These are phyloP conservation scores for Talaromyces sp. DNA, from an alignment of 2,329 filamentous ascomycete genomes.

Conservation along the genomic window DNA sequence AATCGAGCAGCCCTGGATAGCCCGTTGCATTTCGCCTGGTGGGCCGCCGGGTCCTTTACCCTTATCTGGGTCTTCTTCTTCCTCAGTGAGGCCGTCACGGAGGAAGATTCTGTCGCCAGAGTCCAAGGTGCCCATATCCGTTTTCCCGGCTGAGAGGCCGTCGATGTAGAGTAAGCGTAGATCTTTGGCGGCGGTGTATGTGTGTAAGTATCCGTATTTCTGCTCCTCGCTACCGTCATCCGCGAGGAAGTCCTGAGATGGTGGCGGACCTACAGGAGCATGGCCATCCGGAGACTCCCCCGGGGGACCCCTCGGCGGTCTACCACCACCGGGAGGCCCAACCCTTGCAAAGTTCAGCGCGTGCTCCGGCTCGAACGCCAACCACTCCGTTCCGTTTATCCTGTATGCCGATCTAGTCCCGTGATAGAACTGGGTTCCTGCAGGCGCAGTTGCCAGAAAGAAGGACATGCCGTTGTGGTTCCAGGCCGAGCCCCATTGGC, in stretches of 20 bases:
- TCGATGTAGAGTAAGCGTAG: conserved; percentile 65
- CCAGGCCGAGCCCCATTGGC: conserved; percentile 69
- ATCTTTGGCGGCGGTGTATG: conserved; percentile 57
- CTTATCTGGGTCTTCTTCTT: neutral
- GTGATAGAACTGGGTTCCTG: conserved; percentile 65
- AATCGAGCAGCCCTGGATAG: conserved; percentile 54
- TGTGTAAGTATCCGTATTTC: conserved; percentile 60
- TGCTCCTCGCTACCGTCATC: neutral
- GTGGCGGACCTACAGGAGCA: neutral
- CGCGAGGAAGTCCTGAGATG: neutral
- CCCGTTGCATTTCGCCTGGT: conserved; percentile 39
- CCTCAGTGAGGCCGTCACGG: conserved; percentile 18
- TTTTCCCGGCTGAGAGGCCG: conserved; percentile 66
- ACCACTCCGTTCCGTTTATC: conserved; percentile 61
- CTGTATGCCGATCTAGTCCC: conserved; percentile 49
- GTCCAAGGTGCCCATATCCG: conserved; percentile 62
- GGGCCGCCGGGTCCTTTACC: neutral
- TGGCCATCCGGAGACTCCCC: neutral
- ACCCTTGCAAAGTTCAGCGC: conserved; percentile 60
- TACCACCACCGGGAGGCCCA: too few relatives aligned
- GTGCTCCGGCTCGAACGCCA: conserved; percentile 75
- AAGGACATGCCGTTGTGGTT: conserved; percentile 74
- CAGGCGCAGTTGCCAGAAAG: conserved; percentile 63
- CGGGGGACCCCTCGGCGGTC: neutral
- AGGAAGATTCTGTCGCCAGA: conserved; percentile 61